Evolutionary conservation across 257 asterid species (phyloP), one percentile per base, ranked within the genome.

Genomic region (Solanum boliviense): DNA sequence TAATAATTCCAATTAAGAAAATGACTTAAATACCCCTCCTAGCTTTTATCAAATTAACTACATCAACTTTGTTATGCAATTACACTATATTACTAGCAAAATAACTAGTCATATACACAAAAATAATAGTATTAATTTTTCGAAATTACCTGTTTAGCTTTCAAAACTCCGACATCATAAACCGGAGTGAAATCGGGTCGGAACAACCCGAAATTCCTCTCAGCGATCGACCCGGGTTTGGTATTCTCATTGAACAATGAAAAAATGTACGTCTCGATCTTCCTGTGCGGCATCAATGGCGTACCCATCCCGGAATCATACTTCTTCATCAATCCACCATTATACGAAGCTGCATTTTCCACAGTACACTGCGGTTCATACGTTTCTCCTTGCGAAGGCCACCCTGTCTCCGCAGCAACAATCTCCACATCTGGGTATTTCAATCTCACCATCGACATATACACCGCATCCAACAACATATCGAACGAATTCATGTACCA

Each of bases 181-280:
- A 94, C 99, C 1, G 95, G 88, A 7, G 91, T 88, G 60, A 95
- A 94, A 91, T 96, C 98, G 2, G 98, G 95, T 23, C 92, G 89
- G 72, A 97, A 96, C n/a, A 97, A 92, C 84, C 99, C 99, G 92
- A 96, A 97, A 15, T 95, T 95, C 91, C 68, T 91, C 92, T 97
- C 99, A 0, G 98, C 91, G 21, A 81, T 11, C 3, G 94, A 89
- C 15, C 99, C 99, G 18, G 89, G 48, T 75, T 97, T 97, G 78
- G 44, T 91, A 52, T 97, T 93, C 95, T 97, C 99, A 13, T 97
- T 95, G 34, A 97, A 97, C 89, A 97, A 39, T 1, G 89, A 91
- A 13, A 97, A 97, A 2, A 96, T 89, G 44, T 95, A 97, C 0
- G 94, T 92, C 86, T 97, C 98, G 13, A 96, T 88, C 89, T 73